Conservation (phyloP, 2,329 filamentous ascomycete genomes). For the Juglanconis sp. region DNA sequence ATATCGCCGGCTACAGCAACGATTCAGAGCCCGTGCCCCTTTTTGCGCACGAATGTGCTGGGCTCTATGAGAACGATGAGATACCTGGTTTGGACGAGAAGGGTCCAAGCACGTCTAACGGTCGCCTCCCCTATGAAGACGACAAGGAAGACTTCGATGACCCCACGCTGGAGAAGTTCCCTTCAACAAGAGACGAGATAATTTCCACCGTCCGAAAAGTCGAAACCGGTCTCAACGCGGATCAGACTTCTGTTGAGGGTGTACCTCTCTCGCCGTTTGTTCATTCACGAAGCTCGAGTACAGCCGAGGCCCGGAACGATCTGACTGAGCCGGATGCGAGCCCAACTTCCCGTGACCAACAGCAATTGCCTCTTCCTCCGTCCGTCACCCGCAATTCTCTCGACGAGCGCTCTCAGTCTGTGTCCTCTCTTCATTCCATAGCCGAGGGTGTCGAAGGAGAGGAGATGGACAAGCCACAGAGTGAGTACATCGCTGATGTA, state of each 20-base stretch:
- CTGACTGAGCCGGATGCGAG: slow-evolving; percentile 34
- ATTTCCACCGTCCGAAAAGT: slow-evolving; percentile 44
- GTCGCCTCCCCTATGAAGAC: slow-evolving; percentile 15
- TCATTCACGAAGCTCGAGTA: slow-evolving; percentile 31
- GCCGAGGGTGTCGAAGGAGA: slow-evolving; percentile 36
- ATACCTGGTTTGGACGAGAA: slow-evolving; percentile 26
- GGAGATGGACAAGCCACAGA: background rate
- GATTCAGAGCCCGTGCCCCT: slow-evolving; percentile 11
- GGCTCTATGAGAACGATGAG: slow-evolving; percentile 36
- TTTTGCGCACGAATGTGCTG: slow-evolving; percentile 38
- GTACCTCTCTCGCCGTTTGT: slow-evolving; percentile 34
- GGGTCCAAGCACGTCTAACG: slow-evolving; percentile 17
- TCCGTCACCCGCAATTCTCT: slow-evolving; percentile 15
- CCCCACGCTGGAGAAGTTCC: slow-evolving; percentile 47
- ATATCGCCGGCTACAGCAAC: slow-evolving; percentile 9
- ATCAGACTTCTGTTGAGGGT: slow-evolving; percentile 35
- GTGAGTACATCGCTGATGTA: background rate
- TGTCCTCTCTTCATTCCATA: slow-evolving; percentile 44
- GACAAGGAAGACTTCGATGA: slow-evolving; percentile 40
- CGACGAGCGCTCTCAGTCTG: slow-evolving; percentile 29
- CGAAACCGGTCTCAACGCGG: slow-evolving; percentile 40
- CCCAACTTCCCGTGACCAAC: slow-evolving; percentile 24
- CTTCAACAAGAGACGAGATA: slow-evolving; percentile 42
- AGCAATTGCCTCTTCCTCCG: slow-evolving; percentile 1
- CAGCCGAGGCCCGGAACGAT: slow-evolving; percentile 36